Percentiles rank a stretch among this genome's conserved stretches.
These are phyloP conservation scores for Tylopilus sp. DNA, from an alignment of 768 basidiomycete genomes.

Conservation along the genomic window DNA sequence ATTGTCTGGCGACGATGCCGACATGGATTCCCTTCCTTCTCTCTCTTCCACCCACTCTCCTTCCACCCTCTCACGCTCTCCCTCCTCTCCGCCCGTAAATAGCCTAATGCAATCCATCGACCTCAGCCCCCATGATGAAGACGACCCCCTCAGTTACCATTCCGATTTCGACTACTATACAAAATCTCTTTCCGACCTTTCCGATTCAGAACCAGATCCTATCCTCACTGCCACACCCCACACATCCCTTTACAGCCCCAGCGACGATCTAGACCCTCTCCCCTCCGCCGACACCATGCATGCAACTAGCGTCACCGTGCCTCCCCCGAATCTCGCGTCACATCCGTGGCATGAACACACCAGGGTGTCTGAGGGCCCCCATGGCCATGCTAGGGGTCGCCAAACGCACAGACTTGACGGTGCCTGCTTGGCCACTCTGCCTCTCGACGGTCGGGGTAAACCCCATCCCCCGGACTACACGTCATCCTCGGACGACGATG, in stretches of 20 bases:
- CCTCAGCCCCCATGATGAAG: constrained; percentile 21
- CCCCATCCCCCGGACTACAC: constrained; percentile 32
- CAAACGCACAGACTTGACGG: constrained; percentile 12
- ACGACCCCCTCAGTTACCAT: constrained; percentile 34
- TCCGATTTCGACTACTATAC: constrained; percentile 37
- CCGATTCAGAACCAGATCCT: constrained; percentile 29
- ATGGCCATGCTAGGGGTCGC: constrained; percentile 8
- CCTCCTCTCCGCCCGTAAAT: constrained; percentile 32
- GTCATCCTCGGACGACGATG: constrained; percentile 44
- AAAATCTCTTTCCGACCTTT: constrained; percentile 28
- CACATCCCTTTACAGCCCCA: constrained; percentile 21
- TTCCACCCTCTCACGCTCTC: constrained; percentile 41
- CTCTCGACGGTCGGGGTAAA: constrained; percentile 28
- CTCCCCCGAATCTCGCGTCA: no score
- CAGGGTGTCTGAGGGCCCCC: constrained; percentile 9
- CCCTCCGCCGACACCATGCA: constrained; percentile 36
- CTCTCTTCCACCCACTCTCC: constrained; percentile 33
- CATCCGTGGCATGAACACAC: constrained; percentile 20
- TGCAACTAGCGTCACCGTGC: neutral
- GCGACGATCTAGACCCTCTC: constrained; percentile 38
- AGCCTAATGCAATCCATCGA: constrained; percentile 11
- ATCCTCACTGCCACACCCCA: constrained; percentile 15
- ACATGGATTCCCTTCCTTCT: constrained; percentile 32
- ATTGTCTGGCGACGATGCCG: constrained; percentile 23
- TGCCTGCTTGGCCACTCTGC: constrained; percentile 17